These are phyloP conservation scores for Podaxis mareebaensis DNA, from an alignment of 768 basidiomycete species.

Conservation along the genomic window DNA sequence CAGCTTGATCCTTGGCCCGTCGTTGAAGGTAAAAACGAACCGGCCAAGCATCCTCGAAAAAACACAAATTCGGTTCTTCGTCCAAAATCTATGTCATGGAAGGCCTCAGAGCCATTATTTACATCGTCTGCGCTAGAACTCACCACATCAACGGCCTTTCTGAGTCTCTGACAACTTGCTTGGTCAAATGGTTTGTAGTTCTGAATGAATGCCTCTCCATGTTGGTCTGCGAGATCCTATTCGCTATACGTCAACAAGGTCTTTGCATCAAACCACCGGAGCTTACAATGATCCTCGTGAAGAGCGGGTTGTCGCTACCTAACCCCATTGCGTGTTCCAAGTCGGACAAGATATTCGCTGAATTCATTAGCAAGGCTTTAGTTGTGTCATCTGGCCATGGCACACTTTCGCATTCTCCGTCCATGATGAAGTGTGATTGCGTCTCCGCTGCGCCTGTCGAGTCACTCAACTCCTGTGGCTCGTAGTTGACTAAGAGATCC, in stretches of 20 bases:
- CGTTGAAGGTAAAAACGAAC: slow-evolving; percentile 25
- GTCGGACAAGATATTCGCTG: background rate
- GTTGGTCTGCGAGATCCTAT: slow-evolving; percentile 3
- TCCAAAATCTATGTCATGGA: slow-evolving; percentile 8
- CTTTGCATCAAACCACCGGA: background rate
- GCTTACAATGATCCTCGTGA: slow-evolving; percentile 3
- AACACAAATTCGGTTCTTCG: background rate
- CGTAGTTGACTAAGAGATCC: background rate
- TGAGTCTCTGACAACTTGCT: background rate
- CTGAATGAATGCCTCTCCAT: background rate
- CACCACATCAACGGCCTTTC: background rate
- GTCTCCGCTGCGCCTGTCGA: background rate
- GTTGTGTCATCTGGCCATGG: slow-evolving; percentile 1
- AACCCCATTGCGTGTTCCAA: background rate
- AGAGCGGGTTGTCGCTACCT: background rate
- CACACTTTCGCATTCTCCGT: background rate
- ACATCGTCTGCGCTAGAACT: background rate
- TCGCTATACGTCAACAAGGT: background rate
- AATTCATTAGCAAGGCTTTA: background rate
- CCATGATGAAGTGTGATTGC: too few species aligned
- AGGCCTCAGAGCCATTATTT: background rate
- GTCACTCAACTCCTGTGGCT: background rate
- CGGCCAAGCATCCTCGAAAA: slow-evolving; percentile 26
- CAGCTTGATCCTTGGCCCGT: background rate
- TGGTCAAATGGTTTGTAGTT: slow-evolving; percentile 2